These are phyloP conservation scores for Yamadazyma paraphyllophila DNA, from an alignment of 805 yeast species.

Conservation along the genomic window DNA sequence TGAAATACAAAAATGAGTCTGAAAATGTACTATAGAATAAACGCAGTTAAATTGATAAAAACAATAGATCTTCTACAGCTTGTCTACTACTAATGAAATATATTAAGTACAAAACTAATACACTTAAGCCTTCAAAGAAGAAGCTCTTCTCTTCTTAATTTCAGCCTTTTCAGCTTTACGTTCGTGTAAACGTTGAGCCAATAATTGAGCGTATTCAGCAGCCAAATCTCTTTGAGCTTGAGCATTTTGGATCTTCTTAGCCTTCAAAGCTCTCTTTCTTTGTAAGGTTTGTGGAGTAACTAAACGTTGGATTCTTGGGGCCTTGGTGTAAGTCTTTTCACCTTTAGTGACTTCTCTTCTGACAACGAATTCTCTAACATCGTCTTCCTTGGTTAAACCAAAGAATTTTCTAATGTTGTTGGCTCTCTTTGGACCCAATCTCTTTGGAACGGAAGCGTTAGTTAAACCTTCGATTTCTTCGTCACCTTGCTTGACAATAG, in stretches of 20 bases:
- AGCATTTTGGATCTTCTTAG: conserved; percentile 93
- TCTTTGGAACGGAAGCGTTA: conserved; percentile 92
- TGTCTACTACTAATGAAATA: background rate
- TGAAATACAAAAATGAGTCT: background rate
- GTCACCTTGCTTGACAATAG: conserved; percentile 97
- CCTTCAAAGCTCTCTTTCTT: conserved; percentile 96
- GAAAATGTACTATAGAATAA: background rate
- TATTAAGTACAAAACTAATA: background rate
- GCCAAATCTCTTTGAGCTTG: conserved; percentile 99
- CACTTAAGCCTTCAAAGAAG: conserved; percentile 86
- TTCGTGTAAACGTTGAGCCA: conserved; percentile 97
- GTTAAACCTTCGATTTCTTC: conserved; percentile 94
- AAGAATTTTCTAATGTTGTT: conserved; percentile 99
- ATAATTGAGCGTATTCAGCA: conserved; percentile 98
- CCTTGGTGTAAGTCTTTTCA: conserved; percentile 98
- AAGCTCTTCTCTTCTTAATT: conserved; percentile 99
- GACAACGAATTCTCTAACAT: conserved; percentile 84
- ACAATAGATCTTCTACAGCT: no score
- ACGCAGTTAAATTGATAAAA: no score
- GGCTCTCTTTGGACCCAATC: conserved; percentile 99
- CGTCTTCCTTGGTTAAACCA: conserved; percentile 94
- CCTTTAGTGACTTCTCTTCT: conserved; percentile 98
- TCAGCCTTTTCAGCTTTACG: conserved; percentile 98
- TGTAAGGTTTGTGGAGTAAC: conserved; percentile 98
- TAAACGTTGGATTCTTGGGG: conserved; percentile 99